These are phyloP conservation scores for Microsporum ferrugineum DNA, from an alignment of 2,329 filamentous ascomycete species.

Conservation along the genomic window DNA sequence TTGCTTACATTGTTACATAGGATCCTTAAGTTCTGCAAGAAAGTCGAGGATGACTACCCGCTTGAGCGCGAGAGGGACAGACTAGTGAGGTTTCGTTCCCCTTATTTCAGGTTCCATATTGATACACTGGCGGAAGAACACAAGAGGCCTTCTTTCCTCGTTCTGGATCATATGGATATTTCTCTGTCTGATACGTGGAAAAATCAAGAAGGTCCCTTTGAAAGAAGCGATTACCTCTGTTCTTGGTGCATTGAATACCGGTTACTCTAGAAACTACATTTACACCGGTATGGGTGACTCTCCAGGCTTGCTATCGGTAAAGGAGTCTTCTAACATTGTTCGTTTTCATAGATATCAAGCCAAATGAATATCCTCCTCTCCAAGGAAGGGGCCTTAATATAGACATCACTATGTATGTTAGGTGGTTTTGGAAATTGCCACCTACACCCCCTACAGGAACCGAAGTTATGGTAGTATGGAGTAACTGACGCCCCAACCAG, in stretches of 20 bases:
- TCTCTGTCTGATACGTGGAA: too few relatives aligned
- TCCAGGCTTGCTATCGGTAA: not conserved
- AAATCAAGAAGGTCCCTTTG: too few relatives aligned
- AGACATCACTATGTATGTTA: not conserved
- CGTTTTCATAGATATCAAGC: not conserved
- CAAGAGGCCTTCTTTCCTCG: too few relatives aligned
- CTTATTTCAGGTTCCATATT: too few relatives aligned
- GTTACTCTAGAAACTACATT: too few relatives aligned
- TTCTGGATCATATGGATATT: too few relatives aligned
- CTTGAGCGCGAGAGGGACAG: too few relatives aligned
- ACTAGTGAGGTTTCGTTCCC: too few relatives aligned
- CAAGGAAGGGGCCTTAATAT: not conserved
- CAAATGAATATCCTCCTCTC: not conserved
- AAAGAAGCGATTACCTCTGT: not conserved
- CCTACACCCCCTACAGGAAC: not conserved
- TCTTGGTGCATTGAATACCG: not conserved
- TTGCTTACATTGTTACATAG: too few relatives aligned
- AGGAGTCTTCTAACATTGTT: not conserved
- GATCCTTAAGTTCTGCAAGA: too few relatives aligned
- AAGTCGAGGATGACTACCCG: too few relatives aligned
- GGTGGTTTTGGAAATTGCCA: not conserved
- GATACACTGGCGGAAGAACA: too few relatives aligned
- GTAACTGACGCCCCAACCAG: not conserved
- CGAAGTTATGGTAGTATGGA: not conserved
- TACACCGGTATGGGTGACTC: not conserved